Evolutionary conservation across 1,284 basidiomycete genomes (phyloP).

Genomic region (Bjerkandera adusta): DNA sequence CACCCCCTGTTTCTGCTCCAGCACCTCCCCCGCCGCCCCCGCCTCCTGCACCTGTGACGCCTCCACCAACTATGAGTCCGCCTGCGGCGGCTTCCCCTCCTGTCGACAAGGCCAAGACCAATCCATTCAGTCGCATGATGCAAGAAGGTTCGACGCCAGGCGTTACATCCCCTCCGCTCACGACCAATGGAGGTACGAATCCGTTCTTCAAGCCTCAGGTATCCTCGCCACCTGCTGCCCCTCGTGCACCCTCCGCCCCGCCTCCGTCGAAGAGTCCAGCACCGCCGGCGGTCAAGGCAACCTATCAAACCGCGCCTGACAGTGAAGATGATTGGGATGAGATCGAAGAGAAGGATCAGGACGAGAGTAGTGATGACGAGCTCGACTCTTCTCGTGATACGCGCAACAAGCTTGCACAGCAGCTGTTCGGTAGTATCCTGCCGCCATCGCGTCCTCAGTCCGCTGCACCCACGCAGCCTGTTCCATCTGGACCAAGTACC

Average conservation of each 20-base stretch:
- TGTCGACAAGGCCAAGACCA: constrained; percentile 46
- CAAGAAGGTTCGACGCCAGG: constrained; percentile 39
- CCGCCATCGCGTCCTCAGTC: constrained; percentile 50
- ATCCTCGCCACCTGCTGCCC: constrained; percentile 31
- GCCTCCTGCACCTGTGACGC: constrained; percentile 28
- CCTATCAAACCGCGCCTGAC: constrained; percentile 65
- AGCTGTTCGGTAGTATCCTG: constrained; percentile 73
- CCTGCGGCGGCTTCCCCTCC: constrained; percentile 29
- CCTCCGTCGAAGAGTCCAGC: constrained; percentile 30
- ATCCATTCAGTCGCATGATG: constrained; percentile 71
- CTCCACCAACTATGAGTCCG: constrained; percentile 25
- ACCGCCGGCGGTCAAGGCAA: constrained; percentile 48
- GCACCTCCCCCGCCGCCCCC: constrained; percentile 30
- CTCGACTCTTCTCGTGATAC: constrained; percentile 59
- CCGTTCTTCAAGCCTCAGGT: constrained; percentile 58
- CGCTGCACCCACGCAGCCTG: constrained; percentile 29
- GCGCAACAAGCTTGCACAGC: constrained; percentile 72
- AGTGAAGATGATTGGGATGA: constrained; percentile 85
- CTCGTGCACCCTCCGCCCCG: constrained; percentile 16
- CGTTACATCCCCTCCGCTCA: constrained; percentile 29
- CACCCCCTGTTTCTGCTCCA: constrained; percentile 27
- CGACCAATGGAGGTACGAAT: constrained; percentile 44
- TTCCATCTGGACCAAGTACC: constrained; percentile 32
- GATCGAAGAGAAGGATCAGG: constrained; percentile 69
- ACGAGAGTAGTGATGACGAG: constrained; percentile 82